A percentile compares a stretch with the other conserved stretches of the same genome.
These are phyloP conservation scores for Aspergillus sergii DNA, from an alignment of 2,329 filamentous ascomycete genomes.

Conservation along the genomic window DNA sequence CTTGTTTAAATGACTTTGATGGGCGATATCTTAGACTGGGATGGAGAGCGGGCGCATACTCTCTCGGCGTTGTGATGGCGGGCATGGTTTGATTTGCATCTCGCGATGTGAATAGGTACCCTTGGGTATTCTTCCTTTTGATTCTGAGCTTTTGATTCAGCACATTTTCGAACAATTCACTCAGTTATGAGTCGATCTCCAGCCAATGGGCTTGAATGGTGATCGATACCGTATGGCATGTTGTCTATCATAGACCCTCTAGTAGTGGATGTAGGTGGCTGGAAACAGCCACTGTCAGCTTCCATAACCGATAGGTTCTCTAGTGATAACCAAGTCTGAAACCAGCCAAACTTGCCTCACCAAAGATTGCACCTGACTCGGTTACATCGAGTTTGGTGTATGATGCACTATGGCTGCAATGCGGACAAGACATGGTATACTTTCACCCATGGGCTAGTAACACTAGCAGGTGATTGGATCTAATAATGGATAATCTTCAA, in stretches of 20 bases:
- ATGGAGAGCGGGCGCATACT: conserved; percentile 30
- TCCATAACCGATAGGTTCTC: neutral
- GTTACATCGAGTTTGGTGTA: neutral
- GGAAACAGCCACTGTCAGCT: neutral
- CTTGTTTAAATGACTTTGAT: conserved; percentile 27
- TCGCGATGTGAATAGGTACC: conserved; percentile 24
- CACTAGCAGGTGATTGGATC: neutral
- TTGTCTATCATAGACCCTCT: neutral
- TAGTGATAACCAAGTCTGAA: neutral
- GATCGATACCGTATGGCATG: neutral
- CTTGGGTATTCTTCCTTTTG: conserved; percentile 10
- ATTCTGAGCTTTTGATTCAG: conserved; percentile 6
- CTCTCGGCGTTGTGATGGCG: conserved; percentile 28
- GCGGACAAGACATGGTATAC: neutral
- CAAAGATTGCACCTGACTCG: neutral
- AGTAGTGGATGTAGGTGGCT: neutral
- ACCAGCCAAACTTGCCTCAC: neutral
- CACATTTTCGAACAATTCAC: conserved; percentile 1
- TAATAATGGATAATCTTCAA: neutral
- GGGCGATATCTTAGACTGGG: conserved; percentile 31
- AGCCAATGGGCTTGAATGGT: neutral
- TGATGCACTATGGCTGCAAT: neutral
- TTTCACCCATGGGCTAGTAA: neutral
- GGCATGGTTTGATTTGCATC: conserved; percentile 26
- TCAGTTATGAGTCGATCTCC: conserved; percentile 1